Conservation (phyloP, 1,284 basidiomycete genomes). For the Cystobasidiaceae sp. region DNA sequence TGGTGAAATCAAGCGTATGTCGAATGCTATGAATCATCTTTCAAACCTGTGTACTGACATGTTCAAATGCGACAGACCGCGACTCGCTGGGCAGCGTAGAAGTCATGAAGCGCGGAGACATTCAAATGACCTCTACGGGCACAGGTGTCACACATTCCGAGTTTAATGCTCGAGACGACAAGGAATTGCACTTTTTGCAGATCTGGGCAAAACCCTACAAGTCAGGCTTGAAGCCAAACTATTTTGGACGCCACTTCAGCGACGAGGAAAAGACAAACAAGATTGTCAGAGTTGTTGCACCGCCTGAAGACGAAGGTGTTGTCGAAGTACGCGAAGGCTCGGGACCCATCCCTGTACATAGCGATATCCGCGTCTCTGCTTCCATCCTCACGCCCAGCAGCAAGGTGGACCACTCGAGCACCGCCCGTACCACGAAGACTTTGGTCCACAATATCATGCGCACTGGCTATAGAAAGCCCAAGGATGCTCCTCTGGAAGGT, state of each 20-base stretch:
- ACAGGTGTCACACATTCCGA: constrained; percentile 64
- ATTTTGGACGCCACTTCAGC: constrained; percentile 71
- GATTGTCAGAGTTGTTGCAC: constrained; percentile 66
- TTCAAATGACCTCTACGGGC: constrained; percentile 62
- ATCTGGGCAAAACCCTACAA: constrained; percentile 73
- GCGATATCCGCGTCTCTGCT: constrained; percentile 53
- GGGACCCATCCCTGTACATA: constrained; percentile 62
- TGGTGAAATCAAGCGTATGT: constrained; percentile 68
- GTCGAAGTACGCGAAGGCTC: constrained; percentile 57
- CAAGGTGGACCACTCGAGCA: constrained; percentile 55
- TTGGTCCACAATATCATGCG: constrained; percentile 56
- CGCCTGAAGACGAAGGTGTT: constrained; percentile 57
- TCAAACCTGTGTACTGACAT: not conserved
- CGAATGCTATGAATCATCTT: constrained; percentile 6
- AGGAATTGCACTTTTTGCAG: constrained; percentile 71
- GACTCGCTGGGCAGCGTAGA: constrained; percentile 88
- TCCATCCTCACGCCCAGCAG: constrained; percentile 59
- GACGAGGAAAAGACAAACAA: constrained; percentile 73
- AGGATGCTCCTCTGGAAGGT: constrained; percentile 44
- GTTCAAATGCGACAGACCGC: constrained; percentile 47
- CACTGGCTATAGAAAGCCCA: constrained; percentile 63
- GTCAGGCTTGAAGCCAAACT: constrained; percentile 60
- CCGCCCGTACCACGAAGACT: constrained; percentile 53
- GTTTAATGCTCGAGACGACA: constrained; percentile 64
- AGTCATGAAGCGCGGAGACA: constrained; percentile 74